Conservation (phyloP, 2,329 filamentous ascomycete species). For the Paraphaeosphaeria sporulosa region DNA sequence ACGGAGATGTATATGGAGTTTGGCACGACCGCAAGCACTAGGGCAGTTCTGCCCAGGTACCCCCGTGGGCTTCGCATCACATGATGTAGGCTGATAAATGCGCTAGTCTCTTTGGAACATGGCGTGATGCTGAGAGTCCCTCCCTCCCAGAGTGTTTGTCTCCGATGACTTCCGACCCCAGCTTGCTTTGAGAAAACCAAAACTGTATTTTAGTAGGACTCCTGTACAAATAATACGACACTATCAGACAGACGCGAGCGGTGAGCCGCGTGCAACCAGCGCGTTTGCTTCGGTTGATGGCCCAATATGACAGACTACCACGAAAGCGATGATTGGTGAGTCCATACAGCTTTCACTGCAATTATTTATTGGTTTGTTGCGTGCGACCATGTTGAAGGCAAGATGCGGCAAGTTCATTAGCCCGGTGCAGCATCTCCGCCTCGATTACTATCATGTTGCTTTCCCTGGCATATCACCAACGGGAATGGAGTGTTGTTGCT, state of each 20-base stretch:
- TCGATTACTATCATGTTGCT: neutral
- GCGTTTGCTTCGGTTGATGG: constrained; percentile 9
- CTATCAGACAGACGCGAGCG: neutral
- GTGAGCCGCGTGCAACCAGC: neutral
- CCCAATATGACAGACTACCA: neutral
- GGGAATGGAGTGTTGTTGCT: neutral
- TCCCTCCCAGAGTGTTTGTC: neutral
- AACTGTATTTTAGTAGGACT: neutral
- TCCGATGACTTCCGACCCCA: neutral
- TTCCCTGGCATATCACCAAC: neutral
- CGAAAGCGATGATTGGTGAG: constrained; percentile 5
- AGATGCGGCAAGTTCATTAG: neutral
- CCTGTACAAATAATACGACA: neutral
- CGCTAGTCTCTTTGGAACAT: neutral
- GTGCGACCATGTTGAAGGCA: neutral
- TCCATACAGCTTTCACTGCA: neutral
- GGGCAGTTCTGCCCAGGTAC: no score
- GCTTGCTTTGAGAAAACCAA: neutral
- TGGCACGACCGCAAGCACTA: no score
- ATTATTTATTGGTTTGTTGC: neutral
- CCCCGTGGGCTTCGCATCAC: no score
- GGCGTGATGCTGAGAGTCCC: neutral
- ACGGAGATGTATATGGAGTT: neutral
- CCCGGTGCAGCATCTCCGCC: neutral
- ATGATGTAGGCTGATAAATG: neutral